These are phyloP conservation scores for Botrytis pseudocinerea DNA, from an alignment of 2,329 filamentous ascomycete genomes.

Conservation along the genomic window DNA sequence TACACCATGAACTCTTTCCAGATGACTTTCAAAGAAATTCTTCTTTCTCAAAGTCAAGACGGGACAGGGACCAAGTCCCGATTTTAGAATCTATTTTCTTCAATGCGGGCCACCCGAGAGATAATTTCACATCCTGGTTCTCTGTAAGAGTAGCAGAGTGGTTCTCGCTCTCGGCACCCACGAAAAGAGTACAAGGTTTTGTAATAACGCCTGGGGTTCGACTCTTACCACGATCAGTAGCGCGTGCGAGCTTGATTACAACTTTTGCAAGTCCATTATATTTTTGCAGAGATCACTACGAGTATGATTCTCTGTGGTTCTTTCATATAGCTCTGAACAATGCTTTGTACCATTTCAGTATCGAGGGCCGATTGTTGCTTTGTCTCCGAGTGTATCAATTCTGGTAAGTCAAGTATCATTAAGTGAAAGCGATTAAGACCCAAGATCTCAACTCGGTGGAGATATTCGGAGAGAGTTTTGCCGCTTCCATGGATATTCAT, in stretches of 20 bases:
- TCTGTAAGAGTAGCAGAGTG: conserved; percentile 40
- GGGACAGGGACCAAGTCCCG: too few species aligned
- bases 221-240: conserved; percentile 41
- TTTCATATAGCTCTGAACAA: conserved; percentile 56
- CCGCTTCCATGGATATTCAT: conserved; percentile 27
- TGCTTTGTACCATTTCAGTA: conserved; percentile 32
- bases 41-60: too few species aligned
- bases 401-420: too few species aligned
- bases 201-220: conserved; percentile 53
- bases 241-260: conserved; percentile 53
- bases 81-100: conserved; percentile 46
- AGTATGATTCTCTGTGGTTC: conserved; percentile 55
- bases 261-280: conserved; percentile 48
- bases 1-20: too few species aligned
- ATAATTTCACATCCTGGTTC: conserved; percentile 50
- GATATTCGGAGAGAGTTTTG: conserved; percentile 37
- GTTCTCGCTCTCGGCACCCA: too few species aligned
- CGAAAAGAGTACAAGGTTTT: too few species aligned
- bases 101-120: conserved; percentile 56
- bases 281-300: conserved; percentile 52
- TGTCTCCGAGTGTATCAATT: too few species aligned
- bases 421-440: conserved; percentile 32
- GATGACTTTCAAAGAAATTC: too few species aligned
- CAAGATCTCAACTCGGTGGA: conserved; percentile 32
- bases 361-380: too few species aligned